Base-by-base conservation (phyloP, 192 early-diverging fungal species). In the Umbelopsis vinacea region DNA sequence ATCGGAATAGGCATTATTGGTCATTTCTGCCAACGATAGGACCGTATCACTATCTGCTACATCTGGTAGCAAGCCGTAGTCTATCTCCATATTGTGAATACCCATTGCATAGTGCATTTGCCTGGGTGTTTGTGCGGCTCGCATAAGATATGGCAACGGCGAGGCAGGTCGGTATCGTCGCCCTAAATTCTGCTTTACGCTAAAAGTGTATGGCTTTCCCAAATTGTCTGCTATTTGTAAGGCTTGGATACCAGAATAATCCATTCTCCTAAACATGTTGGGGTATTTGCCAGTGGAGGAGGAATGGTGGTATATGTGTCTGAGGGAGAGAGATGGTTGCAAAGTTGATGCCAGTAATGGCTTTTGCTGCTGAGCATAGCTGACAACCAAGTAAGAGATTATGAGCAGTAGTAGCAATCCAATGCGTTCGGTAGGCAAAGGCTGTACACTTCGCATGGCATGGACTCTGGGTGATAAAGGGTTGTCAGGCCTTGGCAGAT, bases 1-100 rank as follows among this genome's bases (percentile, higher is more conserved):
- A 19, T 91, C 86, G 38, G 83, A 83, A 79, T 98, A 98, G 0
- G 96, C 90, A 77, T 97, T 94, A 54, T 87, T 89, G 8, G 91
- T 91, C 90, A 98, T 94, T 45, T 86, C 82, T 17, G 91, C 93
- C 37, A 98, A 70, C 38, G 84, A 83, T 21, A 92, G 70, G 12
- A 98, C 78, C 2, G 95, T 94, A 2, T 82, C 70, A 38, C 87
- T 83, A 84, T 96, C 88, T 0, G 75, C 89, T 15, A 92, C 77
- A 79, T 96, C 88, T 12, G 96, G 96, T 11, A 92, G 17, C 1
- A 75, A 24, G 6, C 50, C 76, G 9, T 48, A 52, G 1, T 37
- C 52, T 2, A 70, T 46, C 37, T 73, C 69, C 46, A 74, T 60
- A 12, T 57, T 23, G n/a, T 74, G 43, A 2, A 63, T 63, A 35